Percentiles rank a stretch among this genome's conserved stretches.
phyloP scores from a whole-genome alignment of 495 filamentous ascomycete species.

The Tuber microsphaerosporum region DNA sequence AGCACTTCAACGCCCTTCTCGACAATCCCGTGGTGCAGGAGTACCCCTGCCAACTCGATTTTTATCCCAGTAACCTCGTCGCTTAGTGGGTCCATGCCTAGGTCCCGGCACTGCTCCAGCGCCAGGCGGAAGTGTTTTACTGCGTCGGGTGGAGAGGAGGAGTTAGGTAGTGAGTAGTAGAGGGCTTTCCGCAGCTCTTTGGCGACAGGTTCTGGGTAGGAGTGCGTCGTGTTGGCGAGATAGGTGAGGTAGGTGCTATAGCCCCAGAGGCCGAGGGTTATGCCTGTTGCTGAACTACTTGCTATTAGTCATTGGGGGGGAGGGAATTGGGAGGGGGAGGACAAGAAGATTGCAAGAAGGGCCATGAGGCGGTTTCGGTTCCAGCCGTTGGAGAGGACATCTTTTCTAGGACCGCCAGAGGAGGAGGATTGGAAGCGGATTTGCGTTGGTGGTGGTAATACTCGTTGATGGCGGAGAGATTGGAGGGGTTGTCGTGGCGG shows the following conservation, averaged over 20 bases:
- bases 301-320: background rate
- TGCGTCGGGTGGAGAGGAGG: conserved; percentile 56
- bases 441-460: background rate
- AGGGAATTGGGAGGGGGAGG: background rate
- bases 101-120: conserved; percentile 58
- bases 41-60: conserved; percentile 66
- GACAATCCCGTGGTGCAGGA: conserved; percentile 64
- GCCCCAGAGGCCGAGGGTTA: conserved; percentile 15
- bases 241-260: conserved; percentile 29
- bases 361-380: conserved; percentile 19
- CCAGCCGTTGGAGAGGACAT: background rate
- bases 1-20: conserved; percentile 64
- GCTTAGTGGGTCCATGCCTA: conserved; percentile 75
- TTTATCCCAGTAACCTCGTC: conserved; percentile 86
- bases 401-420: background rate
- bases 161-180: conserved; percentile 70
- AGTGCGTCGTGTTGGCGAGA: conserved; percentile 51
- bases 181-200: conserved; percentile 74
- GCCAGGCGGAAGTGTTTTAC: conserved; percentile 75
- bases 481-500: background rate
- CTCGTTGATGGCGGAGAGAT: background rate
- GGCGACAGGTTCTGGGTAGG: conserved; percentile 73
- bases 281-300: conserved; percentile 18
- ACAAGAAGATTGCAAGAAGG: conserved; percentile 19
- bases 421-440: background rate